A percentile compares a stretch with the other conserved stretches of the same genome.
These are phyloP conservation scores for Digitaria exilis DNA, from an alignment of 202 grass and related monocot genomes.

Conservation along the genomic window DNA sequence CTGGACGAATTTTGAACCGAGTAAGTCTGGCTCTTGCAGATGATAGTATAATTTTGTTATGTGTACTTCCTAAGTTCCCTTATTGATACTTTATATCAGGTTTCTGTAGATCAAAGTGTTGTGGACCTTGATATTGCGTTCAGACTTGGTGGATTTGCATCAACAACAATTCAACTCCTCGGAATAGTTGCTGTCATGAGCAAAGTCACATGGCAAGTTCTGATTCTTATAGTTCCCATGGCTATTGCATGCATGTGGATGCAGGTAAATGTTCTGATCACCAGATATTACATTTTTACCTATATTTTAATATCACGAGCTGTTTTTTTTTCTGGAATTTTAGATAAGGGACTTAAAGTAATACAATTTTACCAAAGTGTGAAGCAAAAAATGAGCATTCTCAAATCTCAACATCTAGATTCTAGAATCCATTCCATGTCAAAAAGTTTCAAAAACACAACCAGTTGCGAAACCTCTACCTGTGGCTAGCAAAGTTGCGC, in stretches of 20 bases:
- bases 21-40: slow-evolving; percentile 49
- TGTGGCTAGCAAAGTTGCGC: no score
- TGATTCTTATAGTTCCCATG: slow-evolving; percentile 90
- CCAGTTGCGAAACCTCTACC: no score
- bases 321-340: no score
- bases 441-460: no score
- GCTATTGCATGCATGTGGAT: slow-evolving; percentile 89
- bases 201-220: slow-evolving; percentile 96
- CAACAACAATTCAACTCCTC: slow-evolving; percentile 98
- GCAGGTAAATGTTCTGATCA: slow-evolving; percentile 63
- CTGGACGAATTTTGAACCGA: slow-evolving; percentile 90
- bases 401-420: no score
- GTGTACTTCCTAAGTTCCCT: slow-evolving; percentile 12
- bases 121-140: slow-evolving; percentile 98
- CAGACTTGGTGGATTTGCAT: slow-evolving; percentile 93
- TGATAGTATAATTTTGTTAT: slow-evolving; percentile 25
- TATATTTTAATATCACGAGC: not conserved
- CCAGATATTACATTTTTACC: not conserved
- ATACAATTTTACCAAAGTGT: no score
- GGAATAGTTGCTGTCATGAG: slow-evolving; percentile 96
- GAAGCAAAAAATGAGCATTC: no score
- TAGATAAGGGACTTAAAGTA: no score
- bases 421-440: no score
- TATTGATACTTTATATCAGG: slow-evolving; percentile 62
- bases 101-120: slow-evolving; percentile 99